These are phyloP conservation scores for Leccinellum albellum DNA, from an alignment of 768 basidiomycete genomes.

Conservation along the genomic window DNA sequence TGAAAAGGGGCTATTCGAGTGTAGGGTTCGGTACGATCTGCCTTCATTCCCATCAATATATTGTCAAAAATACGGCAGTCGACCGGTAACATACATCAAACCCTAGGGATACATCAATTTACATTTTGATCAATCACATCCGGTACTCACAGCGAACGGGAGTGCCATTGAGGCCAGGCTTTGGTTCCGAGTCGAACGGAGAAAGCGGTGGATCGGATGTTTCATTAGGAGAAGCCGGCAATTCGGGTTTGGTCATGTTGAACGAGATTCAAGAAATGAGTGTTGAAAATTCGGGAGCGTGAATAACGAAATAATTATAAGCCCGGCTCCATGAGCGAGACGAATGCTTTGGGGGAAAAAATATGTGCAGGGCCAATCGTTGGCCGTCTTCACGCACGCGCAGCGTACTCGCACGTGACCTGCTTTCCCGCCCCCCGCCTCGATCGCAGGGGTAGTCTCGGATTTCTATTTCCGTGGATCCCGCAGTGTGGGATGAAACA, in stretches of 20 bases:
- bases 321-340: neutral
- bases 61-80: conserved; percentile 6
- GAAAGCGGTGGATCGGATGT: conserved; percentile 58
- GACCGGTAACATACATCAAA: conserved; percentile 65
- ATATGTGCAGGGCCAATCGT: neutral
- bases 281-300: neutral
- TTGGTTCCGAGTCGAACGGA: conserved; percentile 56
- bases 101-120: conserved; percentile 43
- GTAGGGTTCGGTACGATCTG: conserved; percentile 79
- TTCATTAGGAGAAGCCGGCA: conserved; percentile 46
- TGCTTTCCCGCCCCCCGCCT: neutral
- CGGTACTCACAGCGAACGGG: conserved; percentile 75
- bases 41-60: conserved; percentile 41
- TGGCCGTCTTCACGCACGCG: conserved; percentile 8
- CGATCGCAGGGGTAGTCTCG: neutral
- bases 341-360: neutral
- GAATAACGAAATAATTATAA: neutral
- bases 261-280: neutral
- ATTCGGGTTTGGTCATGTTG: conserved; percentile 21
- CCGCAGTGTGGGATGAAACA: neutral
- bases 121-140: neutral
- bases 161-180: conserved; percentile 66
- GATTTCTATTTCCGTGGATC: neutral
- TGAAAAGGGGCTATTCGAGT: conserved; percentile 82
- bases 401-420: neutral